These are phyloP conservation scores for Bacidia gigantensis DNA, from an alignment of 495 filamentous ascomycete genomes.

Conservation along the genomic window DNA sequence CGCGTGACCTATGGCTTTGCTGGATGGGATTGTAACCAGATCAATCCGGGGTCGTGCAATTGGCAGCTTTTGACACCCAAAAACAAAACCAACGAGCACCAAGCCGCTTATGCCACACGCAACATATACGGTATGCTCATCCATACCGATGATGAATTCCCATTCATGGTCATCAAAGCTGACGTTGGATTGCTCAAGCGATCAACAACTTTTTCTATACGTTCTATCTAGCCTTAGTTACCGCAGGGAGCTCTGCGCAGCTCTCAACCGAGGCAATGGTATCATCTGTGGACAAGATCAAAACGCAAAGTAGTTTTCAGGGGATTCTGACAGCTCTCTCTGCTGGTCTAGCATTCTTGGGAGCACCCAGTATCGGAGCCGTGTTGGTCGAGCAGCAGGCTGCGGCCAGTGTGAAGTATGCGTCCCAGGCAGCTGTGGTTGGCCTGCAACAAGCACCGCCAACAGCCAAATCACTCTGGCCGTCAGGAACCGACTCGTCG, in stretches of 20 bases:
- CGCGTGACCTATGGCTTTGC: constrained; percentile 6
- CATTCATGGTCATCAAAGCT: neutral
- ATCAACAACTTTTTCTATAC: constrained; percentile 16
- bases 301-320: neutral
- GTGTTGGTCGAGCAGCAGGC: neutral
- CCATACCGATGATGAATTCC: neutral
- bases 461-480: constrained; percentile 13
- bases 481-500: constrained; percentile 11
- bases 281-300: constrained; percentile 7
- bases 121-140: constrained; percentile 13
- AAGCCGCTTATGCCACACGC: constrained; percentile 10
- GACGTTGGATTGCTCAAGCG: constrained; percentile 2
- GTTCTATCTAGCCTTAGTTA: constrained; percentile 8
- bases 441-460: constrained; percentile 13
- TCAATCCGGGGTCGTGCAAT: constrained; percentile 7
- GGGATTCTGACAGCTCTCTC: constrained; percentile 9
- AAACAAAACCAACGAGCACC: constrained; percentile 2
- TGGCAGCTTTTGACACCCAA: neutral
- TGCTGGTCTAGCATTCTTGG: constrained; percentile 11
- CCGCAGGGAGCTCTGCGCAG: neutral
- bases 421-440: constrained; percentile 8
- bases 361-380: constrained; percentile 11
- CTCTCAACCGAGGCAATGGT: constrained; percentile 9
- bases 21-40: constrained; percentile 8
- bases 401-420: neutral